Evolutionary conservation across 2,329 filamentous ascomycete genomes (phyloP).

Genomic region (Hypomyces perniciosus): DNA sequence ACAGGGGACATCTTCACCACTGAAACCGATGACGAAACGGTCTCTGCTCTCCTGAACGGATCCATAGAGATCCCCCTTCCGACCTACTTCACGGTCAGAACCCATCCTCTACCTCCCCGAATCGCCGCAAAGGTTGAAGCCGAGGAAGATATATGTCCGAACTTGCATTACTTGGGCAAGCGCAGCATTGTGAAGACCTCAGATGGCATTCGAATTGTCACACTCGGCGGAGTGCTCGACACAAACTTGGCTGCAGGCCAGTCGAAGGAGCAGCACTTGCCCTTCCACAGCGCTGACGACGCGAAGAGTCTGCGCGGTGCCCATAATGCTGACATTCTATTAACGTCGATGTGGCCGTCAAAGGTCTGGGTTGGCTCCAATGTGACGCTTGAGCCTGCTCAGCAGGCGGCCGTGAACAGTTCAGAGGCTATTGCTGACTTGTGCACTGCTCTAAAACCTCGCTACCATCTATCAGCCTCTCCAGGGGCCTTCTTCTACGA

Average conservation of each 20-base stretch:
- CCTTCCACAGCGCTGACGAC: conserved; percentile 72
- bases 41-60: conserved; percentile 65
- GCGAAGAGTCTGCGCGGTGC: conserved; percentile 69
- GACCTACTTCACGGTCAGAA: conserved; percentile 86
- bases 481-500: conserved; percentile 68
- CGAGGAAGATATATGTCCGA: conserved; percentile 74
- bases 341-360: conserved; percentile 83
- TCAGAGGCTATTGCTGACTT: conserved; percentile 72
- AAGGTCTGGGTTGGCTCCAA: conserved; percentile 65
- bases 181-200: conserved; percentile 82
- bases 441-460: conserved; percentile 73
- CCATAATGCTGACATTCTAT: conserved; percentile 74
- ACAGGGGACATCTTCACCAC: conserved; percentile 75
- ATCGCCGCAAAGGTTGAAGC: conserved; percentile 69
- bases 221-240: conserved; percentile 70
- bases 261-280: conserved; percentile 67
- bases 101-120: conserved; percentile 59
- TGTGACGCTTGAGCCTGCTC: conserved; percentile 49
- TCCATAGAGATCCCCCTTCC: conserved; percentile 68
- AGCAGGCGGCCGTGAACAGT: conserved; percentile 43
- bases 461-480: conserved; percentile 79
- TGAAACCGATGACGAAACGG: conserved; percentile 47
- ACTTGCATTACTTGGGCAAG: conserved; percentile 85
- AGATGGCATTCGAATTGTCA: conserved; percentile 82
- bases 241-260: conserved; percentile 53